phyloP scores from a whole-genome alignment of 2,329 filamentous ascomycete species.

The Sporothrix schenckii region DNA sequence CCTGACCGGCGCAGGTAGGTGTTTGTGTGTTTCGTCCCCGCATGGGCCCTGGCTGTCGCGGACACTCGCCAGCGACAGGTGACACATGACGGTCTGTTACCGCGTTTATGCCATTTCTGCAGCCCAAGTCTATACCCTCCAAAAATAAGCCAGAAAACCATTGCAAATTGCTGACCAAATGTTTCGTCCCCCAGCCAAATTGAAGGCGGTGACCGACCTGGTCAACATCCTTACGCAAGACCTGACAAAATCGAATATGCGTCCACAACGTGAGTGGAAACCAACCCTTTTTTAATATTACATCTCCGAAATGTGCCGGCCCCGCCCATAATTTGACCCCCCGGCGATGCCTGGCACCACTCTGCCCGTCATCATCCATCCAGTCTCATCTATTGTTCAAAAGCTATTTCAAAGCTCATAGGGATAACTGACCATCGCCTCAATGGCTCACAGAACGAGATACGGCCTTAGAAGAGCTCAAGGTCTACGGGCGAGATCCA shows the following conservation, averaged over 20 bases:
- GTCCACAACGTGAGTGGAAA: slow-evolving; percentile 58
- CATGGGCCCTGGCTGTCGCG: too few species aligned
- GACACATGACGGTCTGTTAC: slow-evolving; percentile 26
- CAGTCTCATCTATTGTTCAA: neutral
- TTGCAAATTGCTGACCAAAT: slow-evolving; percentile 6
- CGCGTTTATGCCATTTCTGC: slow-evolving; percentile 18
- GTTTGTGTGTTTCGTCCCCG: slow-evolving; percentile 24
- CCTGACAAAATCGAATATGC: slow-evolving; percentile 60
- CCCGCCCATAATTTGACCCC: slow-evolving; percentile 26
- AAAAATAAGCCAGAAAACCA: neutral
- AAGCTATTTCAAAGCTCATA: neutral
- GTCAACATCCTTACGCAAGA: slow-evolving; percentile 65
- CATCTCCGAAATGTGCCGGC: slow-evolving; percentile 26
- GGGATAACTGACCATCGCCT: neutral
- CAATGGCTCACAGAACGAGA: slow-evolving; percentile 59
- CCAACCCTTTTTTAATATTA: neutral
- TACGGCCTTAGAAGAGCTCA: slow-evolving; percentile 67
- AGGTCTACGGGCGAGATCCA: slow-evolving; percentile 74
- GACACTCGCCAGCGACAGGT: neutral
- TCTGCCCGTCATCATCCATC: neutral
- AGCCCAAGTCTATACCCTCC: neutral
- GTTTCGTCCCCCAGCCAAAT: slow-evolving; percentile 59
- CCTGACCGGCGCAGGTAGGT: slow-evolving; percentile 50
- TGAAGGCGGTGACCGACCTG: slow-evolving; percentile 67
- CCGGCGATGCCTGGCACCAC: slow-evolving; percentile 26